Base-by-base conservation (phyloP, 2,329 filamentous ascomycete species). In the Bisporella sp. region DNA sequence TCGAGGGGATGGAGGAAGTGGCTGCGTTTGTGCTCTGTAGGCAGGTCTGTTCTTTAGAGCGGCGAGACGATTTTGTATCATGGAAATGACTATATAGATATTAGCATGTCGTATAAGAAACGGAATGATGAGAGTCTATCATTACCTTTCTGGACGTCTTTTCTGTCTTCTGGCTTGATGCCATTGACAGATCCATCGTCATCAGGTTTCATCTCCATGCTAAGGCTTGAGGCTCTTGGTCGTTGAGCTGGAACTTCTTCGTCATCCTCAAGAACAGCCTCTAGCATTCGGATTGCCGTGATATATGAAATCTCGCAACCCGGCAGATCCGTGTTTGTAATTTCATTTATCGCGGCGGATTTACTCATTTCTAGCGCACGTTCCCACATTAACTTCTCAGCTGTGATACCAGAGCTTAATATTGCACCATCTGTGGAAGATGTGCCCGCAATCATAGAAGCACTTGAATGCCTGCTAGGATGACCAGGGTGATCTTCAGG, bases 351-450 rank as follows among this genome's bases (percentile, higher is more conserved):
- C 6, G 93, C 93, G 6, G 93, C 92, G 4, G 88, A 83, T 47
- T 90, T 83, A 66, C 90, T 96, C 93, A 99, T 97, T 67, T 99
- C 93, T 28, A 97, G 73, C 0, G 93, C 93, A 44, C 93, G 87
- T 60, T 99, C 93, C 65, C 96, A 99, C 90, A 99, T 96, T 43
- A 99, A 75, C 69, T 91, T 96, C 71, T 97, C 93, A 0, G 93
- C 93, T 28, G 90, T 96, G 50, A 96, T 84, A 1, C 92, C 93
- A 2, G 88, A 82, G 11, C 88, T 95, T 30, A 99, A 77, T 45
- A 87, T 80, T 30, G 96, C 89, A 47, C 88, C 85, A 54, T 93
- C 89, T 2, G 81, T 78, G 12, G 85, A 84, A 4, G 82, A 72
- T 3, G 74, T 74, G 31, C 61, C 59, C 11, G 55, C 57, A 11